Conservation (phyloP, 495 filamentous ascomycete species). For the Penicillium parvum region DNA sequence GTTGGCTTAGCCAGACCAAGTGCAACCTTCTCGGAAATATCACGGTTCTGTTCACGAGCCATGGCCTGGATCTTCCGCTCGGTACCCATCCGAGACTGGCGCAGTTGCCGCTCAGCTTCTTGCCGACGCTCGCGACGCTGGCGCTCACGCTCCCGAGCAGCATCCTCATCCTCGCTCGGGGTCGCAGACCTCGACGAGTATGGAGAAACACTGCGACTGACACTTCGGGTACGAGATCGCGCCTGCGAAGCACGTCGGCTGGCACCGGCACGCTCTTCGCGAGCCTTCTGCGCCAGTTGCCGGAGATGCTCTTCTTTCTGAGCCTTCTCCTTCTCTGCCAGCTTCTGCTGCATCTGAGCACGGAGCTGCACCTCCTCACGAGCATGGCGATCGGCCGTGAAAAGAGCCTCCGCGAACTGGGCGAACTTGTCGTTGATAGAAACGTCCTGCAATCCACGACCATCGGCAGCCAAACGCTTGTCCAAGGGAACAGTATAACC, state of each 20-base stretch:
- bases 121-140: constrained; percentile 71
- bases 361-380: constrained; percentile 92
- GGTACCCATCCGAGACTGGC: constrained; percentile 92
- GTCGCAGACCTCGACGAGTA: constrained; percentile 54
- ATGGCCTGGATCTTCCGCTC: constrained; percentile 86
- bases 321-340: constrained; percentile 93
- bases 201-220: constrained; percentile 50
- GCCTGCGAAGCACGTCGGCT: constrained; percentile 43
- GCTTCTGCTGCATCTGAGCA: constrained; percentile 89
- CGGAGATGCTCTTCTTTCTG: constrained; percentile 93
- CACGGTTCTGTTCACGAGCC: constrained; percentile 91
- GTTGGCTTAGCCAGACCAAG: constrained; percentile 94
- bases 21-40: constrained; percentile 97
- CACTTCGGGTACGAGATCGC: constrained; percentile 42
- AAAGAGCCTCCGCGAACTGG: constrained; percentile 89
- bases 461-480: constrained; percentile 95
- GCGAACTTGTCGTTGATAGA: constrained; percentile 99
- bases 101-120: constrained; percentile 82
- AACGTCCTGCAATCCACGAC: constrained; percentile 86
- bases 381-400: constrained; percentile 91
- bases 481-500: constrained; percentile 96
- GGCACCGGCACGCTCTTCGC: constrained; percentile 65
- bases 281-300: constrained; percentile 82
- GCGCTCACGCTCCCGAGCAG: constrained; percentile 67
- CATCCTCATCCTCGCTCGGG: constrained; percentile 61